Percentiles rank a stretch among this genome's conserved stretches.
These are phyloP conservation scores for Sphenostylis stenocarpa DNA, from an alignment of 306 rosid species.

Conservation along the genomic window DNA sequence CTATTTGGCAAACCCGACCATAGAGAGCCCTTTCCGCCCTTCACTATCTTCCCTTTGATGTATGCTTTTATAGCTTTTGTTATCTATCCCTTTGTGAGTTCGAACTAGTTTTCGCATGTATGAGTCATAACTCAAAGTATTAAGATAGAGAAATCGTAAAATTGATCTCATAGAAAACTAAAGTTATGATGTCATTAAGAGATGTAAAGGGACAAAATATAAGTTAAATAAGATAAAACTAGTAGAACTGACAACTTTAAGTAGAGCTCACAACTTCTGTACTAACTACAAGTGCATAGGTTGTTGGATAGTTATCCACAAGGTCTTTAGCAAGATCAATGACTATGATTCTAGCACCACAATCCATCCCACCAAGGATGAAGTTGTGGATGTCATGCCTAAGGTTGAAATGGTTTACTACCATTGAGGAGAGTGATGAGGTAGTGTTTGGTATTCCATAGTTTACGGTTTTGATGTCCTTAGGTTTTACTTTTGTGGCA, in stretches of 20 bases:
- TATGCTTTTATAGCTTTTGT: slow-evolving; percentile 54
- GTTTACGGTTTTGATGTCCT: slow-evolving; percentile 54
- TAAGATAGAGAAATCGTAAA: not conserved
- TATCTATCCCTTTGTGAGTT: slow-evolving; percentile 63
- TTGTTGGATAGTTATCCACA: slow-evolving; percentile 48
- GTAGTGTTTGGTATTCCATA: slow-evolving; percentile 60
- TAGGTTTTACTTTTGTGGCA: slow-evolving; percentile 45
- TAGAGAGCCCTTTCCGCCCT: slow-evolving; percentile 48
- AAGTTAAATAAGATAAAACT: not conserved
- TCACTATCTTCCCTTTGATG: slow-evolving; percentile 48
- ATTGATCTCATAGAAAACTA: not conserved
- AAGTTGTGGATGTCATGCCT: slow-evolving; percentile 60
- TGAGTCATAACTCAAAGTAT: not conserved
- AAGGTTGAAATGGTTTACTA: slow-evolving; percentile 62
- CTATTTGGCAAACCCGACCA: slow-evolving; percentile 60
- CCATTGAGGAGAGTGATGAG: slow-evolving; percentile 63
- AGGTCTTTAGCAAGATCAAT: slow-evolving; percentile 71
- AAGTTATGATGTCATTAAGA: not conserved
- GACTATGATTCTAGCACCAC: slow-evolving; percentile 71
- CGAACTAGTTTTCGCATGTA: slow-evolving; percentile 46
- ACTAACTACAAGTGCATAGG: slow-evolving; percentile 68
- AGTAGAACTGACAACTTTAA: slow-evolving; percentile 47
- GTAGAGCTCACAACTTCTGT: slow-evolving; percentile 57
- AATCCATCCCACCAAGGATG: slow-evolving; percentile 75
- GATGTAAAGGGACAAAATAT: not conserved